Evolutionary conservation across 768 basidiomycete species (phyloP).

Genomic region (Auriscalpium orientale): DNA sequence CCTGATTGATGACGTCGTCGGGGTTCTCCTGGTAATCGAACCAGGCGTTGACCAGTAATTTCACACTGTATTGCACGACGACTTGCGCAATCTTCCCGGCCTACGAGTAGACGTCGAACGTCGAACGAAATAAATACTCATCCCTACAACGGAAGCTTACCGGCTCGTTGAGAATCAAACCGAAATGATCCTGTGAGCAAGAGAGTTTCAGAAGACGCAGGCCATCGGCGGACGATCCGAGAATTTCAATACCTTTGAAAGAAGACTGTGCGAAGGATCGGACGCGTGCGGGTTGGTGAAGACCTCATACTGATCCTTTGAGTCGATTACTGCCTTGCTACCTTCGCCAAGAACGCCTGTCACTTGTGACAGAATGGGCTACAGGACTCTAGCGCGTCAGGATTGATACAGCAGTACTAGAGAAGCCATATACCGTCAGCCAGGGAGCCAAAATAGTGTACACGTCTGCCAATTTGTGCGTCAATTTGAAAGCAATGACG

Average conservation of each 20-base stretch:
- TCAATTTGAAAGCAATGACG: not conserved
- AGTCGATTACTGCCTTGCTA: conserved; percentile 63
- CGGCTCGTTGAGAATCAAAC: conserved; percentile 64
- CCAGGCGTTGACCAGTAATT: conserved; percentile 55
- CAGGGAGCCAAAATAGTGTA: conserved; percentile 64
- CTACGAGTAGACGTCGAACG: not conserved
- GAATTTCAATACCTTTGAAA: conserved; percentile 45
- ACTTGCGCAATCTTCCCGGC: conserved; percentile 67
- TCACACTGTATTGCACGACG: conserved; percentile 55
- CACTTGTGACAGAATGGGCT: conserved; percentile 57
- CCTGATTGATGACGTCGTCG: conserved; percentile 38
- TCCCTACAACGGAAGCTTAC: not conserved
- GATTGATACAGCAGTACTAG: not conserved
- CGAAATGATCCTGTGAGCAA: conserved; percentile 54
- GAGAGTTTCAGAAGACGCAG: no score
- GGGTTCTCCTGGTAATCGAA: conserved; percentile 36
- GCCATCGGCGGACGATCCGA: no score
- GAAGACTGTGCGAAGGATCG: conserved; percentile 66
- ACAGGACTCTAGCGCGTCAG: not conserved
- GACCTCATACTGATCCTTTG: conserved; percentile 62
- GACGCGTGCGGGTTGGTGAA: conserved; percentile 61
- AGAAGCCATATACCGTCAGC: conserved; percentile 34
- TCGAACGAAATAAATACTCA: no score
- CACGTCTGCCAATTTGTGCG: conserved; percentile 34
- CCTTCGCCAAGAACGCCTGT: conserved; percentile 51